These are phyloP conservation scores for Aphanomyces stellatus DNA, from an alignment of 352 stramenopile species.

Conservation along the genomic window DNA sequence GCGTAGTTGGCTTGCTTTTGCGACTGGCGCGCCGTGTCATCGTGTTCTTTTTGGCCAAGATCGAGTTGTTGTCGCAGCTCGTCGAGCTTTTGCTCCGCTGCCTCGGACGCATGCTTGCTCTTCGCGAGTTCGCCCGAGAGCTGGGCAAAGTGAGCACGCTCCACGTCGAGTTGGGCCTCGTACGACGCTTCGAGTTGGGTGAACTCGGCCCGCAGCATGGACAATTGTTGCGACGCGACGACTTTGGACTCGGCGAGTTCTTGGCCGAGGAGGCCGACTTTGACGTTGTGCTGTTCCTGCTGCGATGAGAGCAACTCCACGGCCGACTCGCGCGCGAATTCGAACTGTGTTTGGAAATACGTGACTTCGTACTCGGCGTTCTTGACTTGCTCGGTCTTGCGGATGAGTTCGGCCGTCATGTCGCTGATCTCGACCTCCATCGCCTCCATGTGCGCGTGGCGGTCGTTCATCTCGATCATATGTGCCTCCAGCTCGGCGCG, in stretches of 20 bases:
- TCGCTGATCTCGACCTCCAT: conserved; percentile 69
- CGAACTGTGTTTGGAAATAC: background rate
- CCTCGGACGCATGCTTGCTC: background rate
- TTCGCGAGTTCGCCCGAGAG: conserved; percentile 37
- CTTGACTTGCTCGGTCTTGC: conserved; percentile 56
- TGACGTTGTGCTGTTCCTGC: background rate
- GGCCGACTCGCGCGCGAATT: background rate
- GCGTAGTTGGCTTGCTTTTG: background rate
- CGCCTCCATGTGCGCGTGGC: conserved; percentile 47
- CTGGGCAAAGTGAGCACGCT: conserved; percentile 32
- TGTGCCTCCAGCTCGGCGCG: conserved; percentile 48
- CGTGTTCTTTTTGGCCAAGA: background rate
- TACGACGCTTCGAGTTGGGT: conserved; percentile 47
- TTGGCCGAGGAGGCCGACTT: background rate
- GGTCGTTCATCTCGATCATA: conserved; percentile 43
- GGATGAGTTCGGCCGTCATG: conserved; percentile 71
- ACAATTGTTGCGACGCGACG: conserved; percentile 18
- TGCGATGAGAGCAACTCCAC: conserved; percentile 1
- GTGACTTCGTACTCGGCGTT: conserved; percentile 3
- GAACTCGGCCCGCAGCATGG: conserved; percentile 42
- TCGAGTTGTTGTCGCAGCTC: conserved; percentile 4
- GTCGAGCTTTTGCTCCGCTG: background rate
- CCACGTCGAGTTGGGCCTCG: conserved; percentile 31
- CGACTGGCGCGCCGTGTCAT: conserved; percentile 18
- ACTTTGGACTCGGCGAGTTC: background rate